Evolutionary conservation across 352 stramenopile genomes (phyloP), one percentile per base, ranked within the genome.

Genomic region (Pythium vanterpoolii): DNA sequence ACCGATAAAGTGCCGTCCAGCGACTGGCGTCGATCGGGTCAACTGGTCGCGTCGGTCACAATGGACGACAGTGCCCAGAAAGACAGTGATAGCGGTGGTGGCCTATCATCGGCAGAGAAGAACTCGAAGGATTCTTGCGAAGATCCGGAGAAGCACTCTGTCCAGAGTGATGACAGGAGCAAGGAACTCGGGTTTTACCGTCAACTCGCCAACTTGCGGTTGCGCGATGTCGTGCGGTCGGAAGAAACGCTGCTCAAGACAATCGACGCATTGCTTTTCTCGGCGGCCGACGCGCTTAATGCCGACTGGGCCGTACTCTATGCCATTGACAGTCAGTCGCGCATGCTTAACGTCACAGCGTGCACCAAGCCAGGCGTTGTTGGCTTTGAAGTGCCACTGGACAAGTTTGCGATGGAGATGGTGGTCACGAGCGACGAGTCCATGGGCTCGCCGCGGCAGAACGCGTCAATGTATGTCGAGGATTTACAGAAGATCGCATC

Each of bases 151-250:
- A 40, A 21, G n/a, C 18, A 18, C 14, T 14, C 11, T 27, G 27
- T 4, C 18, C 26, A 16, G 9, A 13, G 31, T 6, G 16, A 46
- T 10, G 43, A 54, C 4, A 2, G 34, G 9, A 4, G 28, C 5
- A 45, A 71, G 24, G 76, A 85, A 38, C 59, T 85, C 31, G 68
- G 76, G 43, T 88, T 90, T 53, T 90, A 86, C 46, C 75, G 73
- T 28, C 68, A 80, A 30, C 71, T 88, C 4, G 68, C 76, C 2
- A 73, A 50, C 7, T 38, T 90, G 23, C 83, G 81, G 45, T 65
- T 82, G 43, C 76, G 74, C 0, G 66, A 83, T 19, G 77, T 72
- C 1, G 71, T 74, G 5, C 46, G 55, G 14, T 77, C 66, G 0
- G 74, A 87, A 60, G 59, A 78, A n/a, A 56, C 48, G 3, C 36